A percentile compares a stretch with the other conserved stretches of the same genome.
These are phyloP conservation scores for Paraphoma chrysanthemicola DNA, from an alignment of 2,329 filamentous ascomycete genomes.

Conservation along the genomic window DNA sequence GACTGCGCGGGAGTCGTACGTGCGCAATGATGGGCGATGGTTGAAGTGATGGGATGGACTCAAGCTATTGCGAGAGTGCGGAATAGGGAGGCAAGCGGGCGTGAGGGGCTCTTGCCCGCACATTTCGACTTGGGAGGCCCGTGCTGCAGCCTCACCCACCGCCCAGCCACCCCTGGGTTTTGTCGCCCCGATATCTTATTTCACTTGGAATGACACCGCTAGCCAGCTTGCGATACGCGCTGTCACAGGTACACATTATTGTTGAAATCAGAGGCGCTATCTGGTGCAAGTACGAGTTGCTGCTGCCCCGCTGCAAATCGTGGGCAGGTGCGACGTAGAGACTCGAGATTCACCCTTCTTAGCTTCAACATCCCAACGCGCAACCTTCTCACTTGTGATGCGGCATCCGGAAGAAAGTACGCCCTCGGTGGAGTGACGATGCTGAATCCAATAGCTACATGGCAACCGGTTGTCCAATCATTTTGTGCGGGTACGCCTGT, in stretches of 20 bases:
- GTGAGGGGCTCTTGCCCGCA: neutral
- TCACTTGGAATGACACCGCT: conserved; percentile 14
- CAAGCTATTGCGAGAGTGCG: neutral
- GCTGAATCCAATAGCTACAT: conserved; percentile 30
- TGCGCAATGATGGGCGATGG: conserved; percentile 35
- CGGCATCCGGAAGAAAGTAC: neutral
- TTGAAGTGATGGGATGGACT: conserved; percentile 18
- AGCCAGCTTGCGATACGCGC: conserved; percentile 10
- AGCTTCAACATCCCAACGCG: neutral
- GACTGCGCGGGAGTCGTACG: conserved; percentile 17
- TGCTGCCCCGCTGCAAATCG: too few relatives aligned
- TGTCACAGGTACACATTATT: conserved; percentile 4
- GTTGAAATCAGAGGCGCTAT: neutral
- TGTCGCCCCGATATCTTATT: conserved; percentile 4
- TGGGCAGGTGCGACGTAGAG: too few relatives aligned
- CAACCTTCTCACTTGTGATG: neutral
- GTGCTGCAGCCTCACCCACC: too few relatives aligned
- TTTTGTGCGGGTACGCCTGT: conserved; percentile 16
- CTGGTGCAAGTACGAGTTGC: neutral
- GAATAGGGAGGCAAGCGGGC: neutral
- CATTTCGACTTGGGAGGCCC: neutral
- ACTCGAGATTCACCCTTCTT: neutral
- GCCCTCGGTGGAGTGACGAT: conserved; percentile 2
- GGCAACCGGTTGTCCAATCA: conserved; percentile 38
- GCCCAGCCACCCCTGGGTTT: neutral